Percentiles rank a stretch among this genome's conserved stretches.
Evolutionary conservation across 108 stramenopile species (phyloP).

Genomic region (Parmales sp.): DNA sequence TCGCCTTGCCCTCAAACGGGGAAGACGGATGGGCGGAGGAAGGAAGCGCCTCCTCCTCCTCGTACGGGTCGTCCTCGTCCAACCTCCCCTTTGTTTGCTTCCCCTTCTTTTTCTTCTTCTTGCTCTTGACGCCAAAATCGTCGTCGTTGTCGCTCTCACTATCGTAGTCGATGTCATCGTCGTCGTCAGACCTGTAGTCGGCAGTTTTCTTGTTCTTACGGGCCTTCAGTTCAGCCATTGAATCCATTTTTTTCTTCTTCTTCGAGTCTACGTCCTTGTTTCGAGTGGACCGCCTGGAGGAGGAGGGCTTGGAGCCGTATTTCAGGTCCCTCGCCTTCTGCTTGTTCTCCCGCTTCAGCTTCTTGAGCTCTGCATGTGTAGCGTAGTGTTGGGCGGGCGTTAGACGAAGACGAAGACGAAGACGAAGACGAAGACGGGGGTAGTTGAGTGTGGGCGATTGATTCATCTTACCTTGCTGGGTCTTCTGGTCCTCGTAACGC

Average conservation of each 20-base stretch:
- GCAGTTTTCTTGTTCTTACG: no score
- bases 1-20: not conserved
- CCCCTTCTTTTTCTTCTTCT: constrained; percentile 37
- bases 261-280: no score
- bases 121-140: constrained; percentile 44
- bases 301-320: no score
- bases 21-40: not conserved
- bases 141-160: constrained; percentile 65
- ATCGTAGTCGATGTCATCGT: constrained; percentile 50
- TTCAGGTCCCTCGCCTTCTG: constrained; percentile 37
- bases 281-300: no score
- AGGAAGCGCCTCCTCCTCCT: constrained; percentile 17
- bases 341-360: constrained; percentile 46
- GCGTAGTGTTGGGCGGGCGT: constrained; percentile 53
- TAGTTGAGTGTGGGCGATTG: constrained; percentile 1
- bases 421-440: not conserved
- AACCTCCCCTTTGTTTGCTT: constrained; percentile 18
- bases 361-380: constrained; percentile 57
- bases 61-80: not conserved
- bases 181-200: constrained; percentile 62
- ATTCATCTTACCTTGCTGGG: constrained; percentile 69
- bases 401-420: constrained; percentile 21
- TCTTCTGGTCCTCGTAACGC: constrained; percentile 74
- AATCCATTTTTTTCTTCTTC: no score
- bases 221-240: no score